Evolutionary conservation across 495 filamentous ascomycete genomes (phyloP).

Genomic region (Lepraria neglecta): DNA sequence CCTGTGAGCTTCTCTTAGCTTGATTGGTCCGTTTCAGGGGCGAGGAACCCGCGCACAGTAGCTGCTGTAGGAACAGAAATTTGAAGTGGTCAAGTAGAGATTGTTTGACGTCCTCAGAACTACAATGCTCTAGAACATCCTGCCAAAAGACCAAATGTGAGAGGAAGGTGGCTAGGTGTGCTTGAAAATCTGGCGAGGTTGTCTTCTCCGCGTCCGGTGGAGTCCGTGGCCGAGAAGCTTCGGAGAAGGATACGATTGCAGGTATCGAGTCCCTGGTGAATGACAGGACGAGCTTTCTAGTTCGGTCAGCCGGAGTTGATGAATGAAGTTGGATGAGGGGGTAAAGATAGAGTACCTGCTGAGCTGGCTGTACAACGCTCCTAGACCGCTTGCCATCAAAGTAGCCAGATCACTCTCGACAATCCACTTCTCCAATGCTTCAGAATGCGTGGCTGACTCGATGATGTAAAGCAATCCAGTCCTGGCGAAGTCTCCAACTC

Average conservation of each 20-base stretch:
- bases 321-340: neutral
- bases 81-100: conserved; percentile 95
- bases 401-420: conserved; percentile 95
- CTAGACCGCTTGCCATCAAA: conserved; percentile 91
- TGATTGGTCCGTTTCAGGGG: neutral
- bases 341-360: conserved; percentile 52
- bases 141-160: conserved; percentile 97
- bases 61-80: conserved; percentile 88
- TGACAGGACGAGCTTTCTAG: conserved; percentile 35
- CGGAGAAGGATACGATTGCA: conserved; percentile 76
- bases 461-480: conserved; percentile 94
- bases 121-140: conserved; percentile 92
- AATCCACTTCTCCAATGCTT: conserved; percentile 84
- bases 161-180: conserved; percentile 84
- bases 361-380: conserved; percentile 92
- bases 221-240: conserved; percentile 59
- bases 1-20: conserved; percentile 41
- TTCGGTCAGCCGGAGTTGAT: conserved; percentile 23
- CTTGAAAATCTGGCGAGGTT: conserved; percentile 61
- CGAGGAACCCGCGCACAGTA: conserved; percentile 56
- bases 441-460: conserved; percentile 79
- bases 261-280: conserved; percentile 60
- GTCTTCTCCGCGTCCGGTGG: conserved; percentile 63
- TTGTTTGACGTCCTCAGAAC: conserved; percentile 81
- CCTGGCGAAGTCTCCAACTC: conserved; percentile 92